phyloP scores from a whole-genome alignment of 257 asterid genomes.

The Hygrophila difformis region DNA sequence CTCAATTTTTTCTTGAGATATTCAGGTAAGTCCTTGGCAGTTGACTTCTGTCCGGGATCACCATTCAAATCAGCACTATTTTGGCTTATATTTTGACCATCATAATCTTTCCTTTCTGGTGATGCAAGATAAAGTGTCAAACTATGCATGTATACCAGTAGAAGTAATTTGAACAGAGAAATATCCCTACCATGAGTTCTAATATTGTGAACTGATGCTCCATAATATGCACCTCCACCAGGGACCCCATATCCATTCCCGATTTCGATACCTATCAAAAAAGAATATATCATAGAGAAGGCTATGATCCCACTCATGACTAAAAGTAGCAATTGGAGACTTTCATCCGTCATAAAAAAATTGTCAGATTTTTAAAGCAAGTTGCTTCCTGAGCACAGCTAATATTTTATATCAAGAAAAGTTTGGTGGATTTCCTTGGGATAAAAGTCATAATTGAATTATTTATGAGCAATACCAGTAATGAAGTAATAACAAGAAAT shows the following conservation, averaged over 20 bases:
- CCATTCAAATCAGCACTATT: slow-evolving; percentile 28
- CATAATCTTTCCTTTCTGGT: slow-evolving; percentile 28
- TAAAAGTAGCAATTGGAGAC: neutral
- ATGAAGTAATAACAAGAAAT: slow-evolving; percentile 5
- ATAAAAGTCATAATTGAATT: slow-evolving; percentile 3
- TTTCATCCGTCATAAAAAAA: too few relatives aligned
- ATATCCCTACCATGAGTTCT: slow-evolving; percentile 32
- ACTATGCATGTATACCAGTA: slow-evolving; percentile 13
- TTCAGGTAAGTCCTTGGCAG: slow-evolving; percentile 61
- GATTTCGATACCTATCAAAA: slow-evolving; percentile 64
- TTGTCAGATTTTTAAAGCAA: too few relatives aligned
- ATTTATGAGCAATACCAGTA: neutral
- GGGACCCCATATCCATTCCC: slow-evolving; percentile 99
- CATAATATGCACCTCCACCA: slow-evolving; percentile 87
- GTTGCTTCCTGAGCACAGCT: too few relatives aligned
- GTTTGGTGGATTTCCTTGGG: slow-evolving; percentile 2
- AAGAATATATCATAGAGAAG: neutral
- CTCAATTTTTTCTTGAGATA: slow-evolving; percentile 83
- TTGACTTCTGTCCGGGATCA: slow-evolving; percentile 36
- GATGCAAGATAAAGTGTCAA: slow-evolving; percentile 15
- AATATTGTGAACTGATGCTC: slow-evolving; percentile 30
- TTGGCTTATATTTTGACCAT: slow-evolving; percentile 29
- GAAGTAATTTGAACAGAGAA: slow-evolving; percentile 12
- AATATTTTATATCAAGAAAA: neutral
- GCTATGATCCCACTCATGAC: neutral